Percentiles rank a stretch among this genome's conserved stretches.
Evolutionary conservation across 441 rosid species (phyloP).

Genomic region (Corymbia citriodora): DNA sequence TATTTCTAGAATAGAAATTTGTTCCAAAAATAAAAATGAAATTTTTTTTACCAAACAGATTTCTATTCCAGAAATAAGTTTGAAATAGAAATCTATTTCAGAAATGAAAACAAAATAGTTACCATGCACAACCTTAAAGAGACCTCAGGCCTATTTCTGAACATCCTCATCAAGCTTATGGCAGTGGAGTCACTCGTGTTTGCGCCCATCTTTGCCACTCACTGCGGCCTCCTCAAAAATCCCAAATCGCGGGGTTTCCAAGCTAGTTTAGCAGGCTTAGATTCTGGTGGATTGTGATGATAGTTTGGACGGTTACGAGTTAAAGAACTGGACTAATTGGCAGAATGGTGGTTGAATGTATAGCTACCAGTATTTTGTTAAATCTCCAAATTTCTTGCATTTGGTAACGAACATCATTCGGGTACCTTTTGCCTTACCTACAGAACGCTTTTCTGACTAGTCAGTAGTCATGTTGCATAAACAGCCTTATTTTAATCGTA

Average conservation of each 20-base stretch:
- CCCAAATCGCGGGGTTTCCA: neutral
- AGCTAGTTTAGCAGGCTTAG: neutral
- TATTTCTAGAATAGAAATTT: no score
- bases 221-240: slow-evolving; percentile 43
- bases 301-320: neutral
- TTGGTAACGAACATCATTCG: neutral
- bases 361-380: neutral
- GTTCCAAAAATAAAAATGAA: no score
- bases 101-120: no score
- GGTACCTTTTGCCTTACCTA: neutral
- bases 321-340: neutral
- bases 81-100: no score
- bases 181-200: slow-evolving; percentile 85
- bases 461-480: neutral
- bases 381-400: neutral
- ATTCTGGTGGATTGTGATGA: neutral
- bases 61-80: no score
- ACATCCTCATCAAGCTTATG: slow-evolving; percentile 89
- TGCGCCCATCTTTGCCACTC: slow-evolving; percentile 83
- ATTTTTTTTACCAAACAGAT: no score
- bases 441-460: neutral
- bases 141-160: slow-evolving; percentile 84
- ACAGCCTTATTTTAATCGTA: neutral
- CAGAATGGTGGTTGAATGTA: neutral
- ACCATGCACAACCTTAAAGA: slow-evolving; percentile 25